Conservation (phyloP, 768 basidiomycete species). For the Phanerochaete carnosa region DNA sequence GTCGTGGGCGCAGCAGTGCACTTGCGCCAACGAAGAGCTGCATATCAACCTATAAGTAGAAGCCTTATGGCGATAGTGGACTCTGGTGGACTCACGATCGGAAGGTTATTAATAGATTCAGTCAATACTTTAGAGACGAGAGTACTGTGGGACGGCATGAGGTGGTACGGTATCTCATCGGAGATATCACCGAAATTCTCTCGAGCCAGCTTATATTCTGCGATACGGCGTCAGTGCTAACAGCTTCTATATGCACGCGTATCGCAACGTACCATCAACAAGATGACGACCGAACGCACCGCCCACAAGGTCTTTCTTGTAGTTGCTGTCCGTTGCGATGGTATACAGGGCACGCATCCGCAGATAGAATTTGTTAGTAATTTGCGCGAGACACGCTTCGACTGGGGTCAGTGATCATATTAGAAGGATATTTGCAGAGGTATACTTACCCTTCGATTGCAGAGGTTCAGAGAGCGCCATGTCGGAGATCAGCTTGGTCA, state of each 20-base stretch:
- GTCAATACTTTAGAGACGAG: neutral
- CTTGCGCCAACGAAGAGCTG: neutral
- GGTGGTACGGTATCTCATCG: neutral
- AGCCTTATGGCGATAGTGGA: no score
- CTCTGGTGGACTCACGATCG: neutral
- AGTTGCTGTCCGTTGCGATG: neutral
- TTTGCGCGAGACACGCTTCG: neutral
- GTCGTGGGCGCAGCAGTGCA: neutral
- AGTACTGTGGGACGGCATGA: neutral
- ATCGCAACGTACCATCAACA: neutral
- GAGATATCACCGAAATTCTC: neutral
- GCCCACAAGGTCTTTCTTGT: neutral
- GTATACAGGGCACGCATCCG: constrained; percentile 3
- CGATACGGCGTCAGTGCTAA: no score
- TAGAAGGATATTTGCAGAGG: neutral
- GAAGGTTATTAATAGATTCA: neutral
- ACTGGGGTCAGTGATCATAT: neutral
- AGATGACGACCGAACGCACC: constrained; percentile 1
- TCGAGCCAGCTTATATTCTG: constrained; percentile 1
- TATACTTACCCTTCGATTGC: neutral
- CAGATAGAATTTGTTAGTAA: neutral
- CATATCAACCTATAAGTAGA: neutral
- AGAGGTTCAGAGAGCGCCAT: neutral
- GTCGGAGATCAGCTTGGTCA: neutral
- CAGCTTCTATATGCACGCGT: neutral